Evolutionary conservation across 2,329 filamentous ascomycete genomes (phyloP), one percentile per base, ranked within the genome.

Genomic region (Coniella lustricola): DNA sequence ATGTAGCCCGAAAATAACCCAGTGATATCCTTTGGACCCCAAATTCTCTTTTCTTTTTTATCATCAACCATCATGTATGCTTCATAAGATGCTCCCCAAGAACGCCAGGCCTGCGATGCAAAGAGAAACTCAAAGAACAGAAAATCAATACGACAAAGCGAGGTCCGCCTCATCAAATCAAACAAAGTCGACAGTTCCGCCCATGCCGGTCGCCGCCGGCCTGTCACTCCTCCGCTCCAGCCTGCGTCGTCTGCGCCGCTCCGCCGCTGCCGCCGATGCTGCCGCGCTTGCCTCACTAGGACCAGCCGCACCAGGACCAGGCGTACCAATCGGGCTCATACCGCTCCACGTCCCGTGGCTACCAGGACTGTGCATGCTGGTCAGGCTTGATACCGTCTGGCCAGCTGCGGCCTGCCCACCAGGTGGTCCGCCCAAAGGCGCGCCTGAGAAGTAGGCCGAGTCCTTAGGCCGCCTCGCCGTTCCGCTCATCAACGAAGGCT

Each of bases 401-500:
- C 64, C 65, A 1, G 66, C 66, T 14, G 64, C 61, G 2, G 69
- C 65, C 7, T 60, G 58, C 22, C 55, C 54, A 1, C 67, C 70
- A n/a, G 70, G 67, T 14, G 69, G 69, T 3, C 69, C 67, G 40
- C 31, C 12, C 3, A 42, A 44, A 2, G 71, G 65, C 51, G 67
- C 65, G 7, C 76, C 76, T 3, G 77, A 79, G 58, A 80, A 82
- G 57, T 83, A 82, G 8, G 77, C 76, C 38, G 77, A 80, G 58
- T 84, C 80, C 57, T 82, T 83, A 10, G 63, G 67, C 57, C 71
- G 70, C 50, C 68, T 67, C 25, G 25, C 25, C 5, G 25, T 29
- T 1, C 71, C 71, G 36, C 69, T 72, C 4, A 77, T 75, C 57
- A 78, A 81, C 5, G 76, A 69, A 9, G 80, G 76, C 48, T 75